A percentile compares a stretch with the other conserved stretches of the same genome.
Evolutionary conservation across 306 rosid species (phyloP).

Genomic region (Amphicarpaea edgeworthii): DNA sequence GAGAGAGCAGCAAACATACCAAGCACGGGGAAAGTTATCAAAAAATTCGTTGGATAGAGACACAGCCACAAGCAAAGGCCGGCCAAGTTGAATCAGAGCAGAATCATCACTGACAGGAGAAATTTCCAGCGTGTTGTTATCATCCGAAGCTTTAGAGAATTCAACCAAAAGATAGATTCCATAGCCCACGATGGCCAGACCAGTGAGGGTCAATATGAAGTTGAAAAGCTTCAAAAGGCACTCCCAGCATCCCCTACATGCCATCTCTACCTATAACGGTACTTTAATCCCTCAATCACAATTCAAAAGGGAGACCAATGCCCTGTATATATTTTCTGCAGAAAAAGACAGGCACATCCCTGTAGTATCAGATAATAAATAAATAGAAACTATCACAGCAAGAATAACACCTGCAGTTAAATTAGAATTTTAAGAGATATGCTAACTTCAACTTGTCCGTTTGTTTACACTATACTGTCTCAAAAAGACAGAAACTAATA

Average conservation of each 20-base stretch:
- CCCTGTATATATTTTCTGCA: too few species aligned
- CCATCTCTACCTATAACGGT: slow-evolving; percentile 58
- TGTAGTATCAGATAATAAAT: too few species aligned
- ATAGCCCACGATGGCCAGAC: slow-evolving; percentile 89
- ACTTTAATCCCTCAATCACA: too few species aligned
- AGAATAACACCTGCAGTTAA: too few species aligned
- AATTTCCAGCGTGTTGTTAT: slow-evolving; percentile 17
- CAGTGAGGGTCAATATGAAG: slow-evolving; percentile 75
- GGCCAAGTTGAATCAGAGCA: slow-evolving; percentile 70
- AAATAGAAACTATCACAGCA: too few species aligned
- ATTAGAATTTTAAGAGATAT: too few species aligned
- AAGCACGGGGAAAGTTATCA: slow-evolving; percentile 64
- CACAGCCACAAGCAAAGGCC: slow-evolving; percentile 79
- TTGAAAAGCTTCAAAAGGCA: slow-evolving; percentile 88
- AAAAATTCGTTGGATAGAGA: slow-evolving; percentile 60
- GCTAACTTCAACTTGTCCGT: too few species aligned
- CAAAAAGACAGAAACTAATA: too few species aligned
- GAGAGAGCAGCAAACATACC: too few species aligned
- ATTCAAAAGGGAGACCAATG: too few species aligned
- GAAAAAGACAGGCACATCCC: too few species aligned
- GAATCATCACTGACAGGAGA: slow-evolving; percentile 54
- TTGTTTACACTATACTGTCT: too few species aligned
- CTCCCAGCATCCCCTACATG: slow-evolving; percentile 92
- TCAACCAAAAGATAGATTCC: slow-evolving; percentile 88
- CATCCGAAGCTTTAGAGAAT: slow-evolving; percentile 56